Evolutionary conservation across 1,139 yeast genomes (phyloP), one percentile per base, ranked within the genome.

Genomic region (Candida sp.): DNA sequence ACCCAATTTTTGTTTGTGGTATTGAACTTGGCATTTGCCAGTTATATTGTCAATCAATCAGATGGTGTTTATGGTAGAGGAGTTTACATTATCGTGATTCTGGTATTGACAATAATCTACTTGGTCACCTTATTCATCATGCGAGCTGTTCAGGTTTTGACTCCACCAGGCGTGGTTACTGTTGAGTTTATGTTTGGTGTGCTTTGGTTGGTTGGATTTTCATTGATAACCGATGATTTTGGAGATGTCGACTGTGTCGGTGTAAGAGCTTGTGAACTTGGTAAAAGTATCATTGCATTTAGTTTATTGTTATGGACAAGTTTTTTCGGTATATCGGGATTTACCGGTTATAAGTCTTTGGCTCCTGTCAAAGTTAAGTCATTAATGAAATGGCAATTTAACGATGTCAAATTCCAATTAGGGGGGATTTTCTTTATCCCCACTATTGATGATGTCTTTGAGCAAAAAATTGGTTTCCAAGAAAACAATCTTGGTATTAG

Each of bases 251-350:
- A 35, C 12, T 55, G 59, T 38, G 19, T 11, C 25, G 30, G 41
- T 21, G 9, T 6, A 5, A 21, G 27, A 21, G 23, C 47, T 38
- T 56, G 61, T 37, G 38, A 39, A 34, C 32, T 51, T n/a, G 55
- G 57, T 6, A 53, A 57, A 47, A 56, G 56, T 5, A 43, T 49
- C 29, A 52, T 53, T 42, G 55, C 56, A 5, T 46, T 56, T 38
- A 39, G 54, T 8, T 48, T 56, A 35, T 33, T 57, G 39, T 37
- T 43, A 12, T 56, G 54, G 52, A 23, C 53, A 12, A 39, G 53
- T 36, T 53, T 46, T 30, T 41, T 43, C 2, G 46, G 43, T n/a
- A 38, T 56, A 9, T 47, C 55, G 38, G n/a, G n/a, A 11, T 30
- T 30, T n/a, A 30, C 19, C 33, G 6, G 9, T 12, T 30, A 11